phyloP scores from a whole-genome alignment of 2,329 filamentous ascomycete genomes.

The Gliomastix tumulicola region DNA sequence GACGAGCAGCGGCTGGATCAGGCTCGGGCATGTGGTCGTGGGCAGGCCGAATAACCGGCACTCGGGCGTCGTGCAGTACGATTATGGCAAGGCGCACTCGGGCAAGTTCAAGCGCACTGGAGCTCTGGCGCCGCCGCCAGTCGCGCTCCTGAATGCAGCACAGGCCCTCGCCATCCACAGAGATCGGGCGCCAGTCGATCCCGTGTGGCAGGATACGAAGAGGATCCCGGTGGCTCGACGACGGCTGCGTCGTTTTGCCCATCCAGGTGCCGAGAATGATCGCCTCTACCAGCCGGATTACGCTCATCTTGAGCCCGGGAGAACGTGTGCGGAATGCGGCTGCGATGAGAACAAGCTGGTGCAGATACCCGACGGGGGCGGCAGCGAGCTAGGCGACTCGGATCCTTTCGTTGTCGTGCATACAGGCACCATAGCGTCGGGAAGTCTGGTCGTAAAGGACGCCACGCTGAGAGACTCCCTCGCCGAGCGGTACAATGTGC shows the following conservation, averaged over 20 bases:
- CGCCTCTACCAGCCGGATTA: conserved; percentile 6
- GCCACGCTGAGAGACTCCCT: conserved; percentile 8
- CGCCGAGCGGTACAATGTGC: conserved; percentile 8
- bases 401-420: conserved; percentile 7
- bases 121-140: conserved; percentile 5
- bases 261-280: conserved; percentile 6
- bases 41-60: conserved; percentile 7
- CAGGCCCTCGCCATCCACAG: conserved; percentile 5
- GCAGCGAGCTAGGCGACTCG: conserved; percentile 3
- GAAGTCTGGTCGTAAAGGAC: conserved; percentile 8
- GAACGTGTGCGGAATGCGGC: conserved; percentile 5
- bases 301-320: conserved; percentile 2
- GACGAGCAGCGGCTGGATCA: conserved; percentile 9
- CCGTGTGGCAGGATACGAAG: conserved; percentile 4
- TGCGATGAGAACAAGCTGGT: conserved; percentile 6
- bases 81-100: conserved; percentile 8
- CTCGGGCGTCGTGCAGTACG: conserved; percentile 10
- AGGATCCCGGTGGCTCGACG: conserved; percentile 2
- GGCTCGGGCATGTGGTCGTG: conserved; percentile 7
- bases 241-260: conserved; percentile 4
- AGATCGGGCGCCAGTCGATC: conserved; percentile 2
- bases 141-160: conserved; percentile 8
- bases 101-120: conserved; percentile 10
- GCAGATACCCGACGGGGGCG: no score
- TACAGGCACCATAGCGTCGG: conserved; percentile 10